Evolutionary conservation across 2,329 filamentous ascomycete species (phyloP), one percentile per base, ranked within the genome.

Genomic region (Dactylellina parvicollis): DNA sequence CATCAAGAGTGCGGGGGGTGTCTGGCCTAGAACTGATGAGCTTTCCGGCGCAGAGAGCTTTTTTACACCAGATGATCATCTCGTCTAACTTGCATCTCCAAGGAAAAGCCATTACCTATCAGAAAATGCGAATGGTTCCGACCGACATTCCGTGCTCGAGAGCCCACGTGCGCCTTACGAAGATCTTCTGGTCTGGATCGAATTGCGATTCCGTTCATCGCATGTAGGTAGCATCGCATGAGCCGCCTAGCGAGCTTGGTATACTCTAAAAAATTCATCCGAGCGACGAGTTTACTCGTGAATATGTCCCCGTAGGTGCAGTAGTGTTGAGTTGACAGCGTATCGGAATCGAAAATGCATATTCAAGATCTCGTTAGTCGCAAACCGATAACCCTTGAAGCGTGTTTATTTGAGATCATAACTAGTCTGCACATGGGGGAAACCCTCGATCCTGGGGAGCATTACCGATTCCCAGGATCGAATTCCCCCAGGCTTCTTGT

Each of bases 281-380:
- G 46, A 52, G 52, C 32, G 18, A 44, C 28, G 26, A 40, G 38
- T 44, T 36, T 36, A 42, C 28, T 55, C 34, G 55, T 16, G 55
- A 47, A 69, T 69, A 69, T 69, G 64, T 69, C 64, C 55, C 64
- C 64, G 64, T 60, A 55, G 26, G 24, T 69, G 64, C 64, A 69
- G 64, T 69, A 69, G 64, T 69, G 55, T 38, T 34, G 18, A 26
- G 44, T 50, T 57, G 34, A 40, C 36, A 57, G 54, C n/a, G 38
- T 36, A 62, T 62, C n/a, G 40, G 22, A 40, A 32, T 59, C 24
- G 28, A 47, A 14, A 18, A 49, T 16, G n/a, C 8, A n/a, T 36
- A n/a, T 34, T 36, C 26, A 20, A 18, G 18, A 22, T n/a, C 3
- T 22, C 20, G 10, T 49, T 49, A 34, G 30, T 14, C 30, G 30